phyloP scores from a whole-genome alignment of 2,329 filamentous ascomycete species.

The Ascochyta rabiei region DNA sequence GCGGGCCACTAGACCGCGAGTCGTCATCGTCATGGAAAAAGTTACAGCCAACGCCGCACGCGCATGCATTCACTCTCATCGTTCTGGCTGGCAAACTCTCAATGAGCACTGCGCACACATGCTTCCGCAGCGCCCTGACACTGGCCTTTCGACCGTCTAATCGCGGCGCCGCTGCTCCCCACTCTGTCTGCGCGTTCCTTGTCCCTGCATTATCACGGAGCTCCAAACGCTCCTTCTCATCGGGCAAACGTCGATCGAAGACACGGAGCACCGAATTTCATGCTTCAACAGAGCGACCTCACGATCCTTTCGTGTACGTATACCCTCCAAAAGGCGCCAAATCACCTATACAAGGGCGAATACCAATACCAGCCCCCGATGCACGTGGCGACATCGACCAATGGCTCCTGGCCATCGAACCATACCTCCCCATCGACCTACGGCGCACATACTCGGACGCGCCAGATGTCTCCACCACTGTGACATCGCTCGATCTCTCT shows the following conservation, averaged over 20 bases:
- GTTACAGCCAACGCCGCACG: slow-evolving; percentile 24
- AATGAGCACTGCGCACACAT: slow-evolving; percentile 48
- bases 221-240: slow-evolving; percentile 36
- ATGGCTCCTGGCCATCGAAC: slow-evolving; percentile 47
- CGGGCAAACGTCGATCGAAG: slow-evolving; percentile 22
- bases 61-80: slow-evolving; percentile 25
- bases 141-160: slow-evolving; percentile 43
- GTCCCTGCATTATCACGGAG: slow-evolving; percentile 37
- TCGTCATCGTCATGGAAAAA: slow-evolving; percentile 38
- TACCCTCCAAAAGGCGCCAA: slow-evolving; percentile 18
- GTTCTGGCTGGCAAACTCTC: slow-evolving; percentile 25
- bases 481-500: slow-evolving; percentile 37
- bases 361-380: slow-evolving; percentile 22
- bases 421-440: slow-evolving; percentile 45
- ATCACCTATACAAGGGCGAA: slow-evolving; percentile 17
- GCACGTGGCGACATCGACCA: slow-evolving; percentile 34
- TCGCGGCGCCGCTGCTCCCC: slow-evolving; percentile 25
- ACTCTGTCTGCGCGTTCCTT: slow-evolving; percentile 43
- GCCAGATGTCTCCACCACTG: slow-evolving; percentile 18
- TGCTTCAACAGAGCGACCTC: background rate
- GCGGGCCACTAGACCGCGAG: slow-evolving; percentile 8
- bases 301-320: background rate
- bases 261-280: slow-evolving; percentile 4
- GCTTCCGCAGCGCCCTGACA: slow-evolving; percentile 45
- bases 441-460: slow-evolving; percentile 21